Evolutionary conservation across 352 stramenopile genomes (phyloP), one percentile per base, ranked within the genome.

Genomic region (Pythium insidiosum): DNA sequence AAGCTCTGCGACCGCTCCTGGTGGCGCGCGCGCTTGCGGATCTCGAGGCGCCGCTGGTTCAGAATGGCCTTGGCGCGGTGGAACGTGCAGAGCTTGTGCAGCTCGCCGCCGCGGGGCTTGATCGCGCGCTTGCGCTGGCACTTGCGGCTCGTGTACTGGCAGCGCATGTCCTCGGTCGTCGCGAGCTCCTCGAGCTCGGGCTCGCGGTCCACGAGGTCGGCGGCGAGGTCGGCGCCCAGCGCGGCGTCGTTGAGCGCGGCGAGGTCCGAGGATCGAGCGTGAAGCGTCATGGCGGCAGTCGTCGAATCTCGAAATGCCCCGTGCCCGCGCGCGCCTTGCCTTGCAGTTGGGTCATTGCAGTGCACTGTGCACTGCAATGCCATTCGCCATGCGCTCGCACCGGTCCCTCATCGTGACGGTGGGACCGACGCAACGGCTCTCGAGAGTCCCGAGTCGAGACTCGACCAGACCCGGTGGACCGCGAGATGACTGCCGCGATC

Each of bases 111-210:
- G 50, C 41, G 50, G n/a, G n/a, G n/a, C 36, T 69, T 69, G 43
- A 37, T 55, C 9, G 52, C 40, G 20, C 60, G 60, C 33, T 24
- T 12, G 13, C 35, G 47, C 7, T 50, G 16, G 16, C 60, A 69
- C 25, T 48, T 43, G 20, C 63, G 63, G 53, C 53, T 65, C 22
- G 56, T 42, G 56, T 69, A 69, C 48, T 66, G 60, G 56, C 60
- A 69, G 35, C 53, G 53, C 30, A 40, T 41, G 12, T 31, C 41
- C 37, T 61, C 52, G 29, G 54, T 39, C 12, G 34, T 7, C 6
- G 52, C 52, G 35, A 61, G 35, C 25, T 61, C 52, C n/a, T 61
- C 45, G 26, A 40, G 45, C 44, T 16, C 24, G 22, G 51, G 51
- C n/a, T 46, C 45, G 46, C 46, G 45, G 22, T 61, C 52, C 4